Evolutionary conservation across 176 grass and related monocot genomes (phyloP).

Genomic region (Hordeum marinum): DNA sequence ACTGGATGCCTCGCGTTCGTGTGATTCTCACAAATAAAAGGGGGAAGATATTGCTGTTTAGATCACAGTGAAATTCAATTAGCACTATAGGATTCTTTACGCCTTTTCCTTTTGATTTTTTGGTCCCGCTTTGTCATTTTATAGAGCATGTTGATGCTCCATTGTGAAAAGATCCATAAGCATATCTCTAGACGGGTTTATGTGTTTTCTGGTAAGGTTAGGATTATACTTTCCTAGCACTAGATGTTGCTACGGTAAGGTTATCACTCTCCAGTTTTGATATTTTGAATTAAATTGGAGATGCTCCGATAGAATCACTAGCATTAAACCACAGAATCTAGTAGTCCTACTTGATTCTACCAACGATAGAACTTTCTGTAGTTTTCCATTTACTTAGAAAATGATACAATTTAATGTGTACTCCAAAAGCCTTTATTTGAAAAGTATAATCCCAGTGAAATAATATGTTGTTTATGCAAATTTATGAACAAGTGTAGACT

Average conservation of each 20-base stretch:
- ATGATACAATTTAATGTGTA: conserved; percentile 1
- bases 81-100: not conserved
- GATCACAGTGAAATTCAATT: not conserved
- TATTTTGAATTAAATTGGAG: not conserved
- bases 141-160: not conserved
- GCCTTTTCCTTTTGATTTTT: not conserved
- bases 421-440: not conserved
- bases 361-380: not conserved
- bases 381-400: not conserved
- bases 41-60: not conserved
- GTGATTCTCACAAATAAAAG: not conserved
- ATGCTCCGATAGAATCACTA: not conserved
- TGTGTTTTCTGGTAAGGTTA: not conserved
- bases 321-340: not conserved
- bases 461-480: not conserved
- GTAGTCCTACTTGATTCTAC: not conserved
- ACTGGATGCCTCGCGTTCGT: not conserved
- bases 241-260: not conserved
- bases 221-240: not conserved
- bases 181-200: not conserved
- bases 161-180: not conserved
- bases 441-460: not conserved
- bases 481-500: not conserved
- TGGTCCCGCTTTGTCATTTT: not conserved
- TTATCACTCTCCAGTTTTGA: not conserved